Percentiles rank a stretch among this genome's conserved stretches.
These are phyloP conservation scores for Teunomyces cretensis DNA, from an alignment of 805 yeast species.

Conservation along the genomic window DNA sequence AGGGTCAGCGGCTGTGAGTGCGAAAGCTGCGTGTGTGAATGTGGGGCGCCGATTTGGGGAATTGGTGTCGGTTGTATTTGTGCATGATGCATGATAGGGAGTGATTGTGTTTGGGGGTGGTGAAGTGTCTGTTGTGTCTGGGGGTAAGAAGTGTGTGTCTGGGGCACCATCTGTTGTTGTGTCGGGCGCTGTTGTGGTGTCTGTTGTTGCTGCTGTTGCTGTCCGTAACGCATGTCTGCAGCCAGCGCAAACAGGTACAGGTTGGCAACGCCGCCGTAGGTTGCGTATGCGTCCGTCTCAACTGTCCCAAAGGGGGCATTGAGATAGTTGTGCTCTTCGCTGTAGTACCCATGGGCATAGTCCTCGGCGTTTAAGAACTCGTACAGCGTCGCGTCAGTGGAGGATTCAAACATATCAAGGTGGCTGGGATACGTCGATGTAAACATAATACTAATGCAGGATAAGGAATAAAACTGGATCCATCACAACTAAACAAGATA, in stretches of 20 bases:
- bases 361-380: slow-evolving; percentile 1
- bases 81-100: neutral
- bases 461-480: slow-evolving; percentile 2
- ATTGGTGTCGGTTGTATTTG: neutral
- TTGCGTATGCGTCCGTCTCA: too few relatives aligned
- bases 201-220: neutral
- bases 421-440: slow-evolving; percentile 8
- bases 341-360: neutral
- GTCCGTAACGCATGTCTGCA: neutral
- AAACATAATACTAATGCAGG: neutral
- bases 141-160: too few relatives aligned
- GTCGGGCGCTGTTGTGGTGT: slow-evolving; percentile 1
- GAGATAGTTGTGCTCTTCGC: slow-evolving; percentile 2
- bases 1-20: too few relatives aligned
- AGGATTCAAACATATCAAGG: slow-evolving; percentile 19
- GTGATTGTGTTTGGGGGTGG: neutral
- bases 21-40: neutral
- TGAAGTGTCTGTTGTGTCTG: neutral
- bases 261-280: neutral
- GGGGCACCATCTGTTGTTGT: neutral
- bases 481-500: neutral
- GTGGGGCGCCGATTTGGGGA: neutral
- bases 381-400: slow-evolving; percentile 7
- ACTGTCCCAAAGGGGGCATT: neutral
- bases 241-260: slow-evolving; percentile 1